Percentiles rank a stretch among this genome's conserved stretches.
phyloP scores from a whole-genome alignment of 495 filamentous ascomycete species.

The Podospora sp. region DNA sequence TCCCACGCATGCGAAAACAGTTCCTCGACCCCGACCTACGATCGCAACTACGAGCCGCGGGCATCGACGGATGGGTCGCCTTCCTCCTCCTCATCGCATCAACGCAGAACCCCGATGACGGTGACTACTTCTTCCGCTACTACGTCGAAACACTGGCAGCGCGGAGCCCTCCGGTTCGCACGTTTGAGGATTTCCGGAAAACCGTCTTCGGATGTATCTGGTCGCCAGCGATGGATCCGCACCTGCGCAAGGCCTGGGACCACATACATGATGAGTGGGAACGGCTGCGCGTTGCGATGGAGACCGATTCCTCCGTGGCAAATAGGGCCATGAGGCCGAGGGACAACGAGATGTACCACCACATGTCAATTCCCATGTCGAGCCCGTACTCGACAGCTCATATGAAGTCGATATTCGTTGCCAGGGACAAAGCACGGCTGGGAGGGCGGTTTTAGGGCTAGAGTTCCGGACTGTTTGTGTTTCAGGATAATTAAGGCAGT shows the following conservation, averaged over 20 bases:
- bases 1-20: conserved; percentile 22
- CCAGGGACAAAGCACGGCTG: neutral
- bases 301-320: neutral
- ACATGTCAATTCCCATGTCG: conserved; percentile 15
- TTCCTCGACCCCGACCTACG: neutral
- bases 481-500: too few relatives aligned
- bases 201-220: conserved; percentile 15
- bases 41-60: conserved; percentile 5
- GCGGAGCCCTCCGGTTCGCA: conserved; percentile 2
- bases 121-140: conserved; percentile 23
- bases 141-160: conserved; percentile 17
- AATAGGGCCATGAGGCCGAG: neutral
- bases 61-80: conserved; percentile 25
- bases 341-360: neutral
- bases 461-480: too few relatives aligned
- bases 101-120: conserved; percentile 11
- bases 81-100: conserved; percentile 22
- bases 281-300: neutral
- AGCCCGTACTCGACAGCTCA: conserved; percentile 23
- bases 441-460: neutral
- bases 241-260: conserved; percentile 21
- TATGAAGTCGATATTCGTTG: conserved; percentile 15
- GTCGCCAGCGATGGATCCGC: conserved; percentile 17
- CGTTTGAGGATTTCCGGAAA: conserved; percentile 16
- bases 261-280: conserved; percentile 16